phyloP scores from a whole-genome alignment of 768 basidiomycete species.

The Tylopilus vinaceipallidus region DNA sequence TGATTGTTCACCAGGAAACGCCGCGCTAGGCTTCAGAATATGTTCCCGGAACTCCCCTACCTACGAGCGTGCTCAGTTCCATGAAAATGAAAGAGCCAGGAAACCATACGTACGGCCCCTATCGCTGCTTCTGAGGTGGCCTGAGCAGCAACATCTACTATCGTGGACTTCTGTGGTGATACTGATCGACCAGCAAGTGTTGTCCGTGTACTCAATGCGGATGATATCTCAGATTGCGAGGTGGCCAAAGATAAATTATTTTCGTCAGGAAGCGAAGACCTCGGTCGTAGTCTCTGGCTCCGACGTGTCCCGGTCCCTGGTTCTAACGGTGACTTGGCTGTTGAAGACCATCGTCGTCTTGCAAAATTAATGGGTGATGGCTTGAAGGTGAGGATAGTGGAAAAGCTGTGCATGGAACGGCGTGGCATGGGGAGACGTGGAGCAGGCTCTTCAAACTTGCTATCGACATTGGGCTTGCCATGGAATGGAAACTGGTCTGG shows the following conservation, averaged over 20 bases:
- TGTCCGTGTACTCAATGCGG: conserved; percentile 31
- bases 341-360: conserved; percentile 56
- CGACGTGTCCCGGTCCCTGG: conserved; percentile 34
- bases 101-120: conserved; percentile 32
- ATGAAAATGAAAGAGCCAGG: conserved; percentile 28
- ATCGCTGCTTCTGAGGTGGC: conserved; percentile 25
- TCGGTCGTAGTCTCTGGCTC: conserved; percentile 35
- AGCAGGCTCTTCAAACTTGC: conserved; percentile 21
- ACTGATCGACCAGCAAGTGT: conserved; percentile 32
- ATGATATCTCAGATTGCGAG: conserved; percentile 27
- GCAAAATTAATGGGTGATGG: conserved; percentile 67
- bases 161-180: conserved; percentile 31
- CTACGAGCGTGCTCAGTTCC: conserved; percentile 29
- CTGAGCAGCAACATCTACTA: conserved; percentile 20
- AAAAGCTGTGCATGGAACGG: conserved; percentile 21
- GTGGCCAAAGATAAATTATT: conserved; percentile 28
- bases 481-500: conserved; percentile 28
- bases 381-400: conserved; percentile 50
- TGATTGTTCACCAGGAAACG: conserved; percentile 31
- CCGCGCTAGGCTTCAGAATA: conserved; percentile 26
- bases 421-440: conserved; percentile 26
- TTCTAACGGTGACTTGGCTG: conserved; percentile 35
- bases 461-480: conserved; percentile 15
- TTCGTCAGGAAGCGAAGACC: conserved; percentile 28
- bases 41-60: conserved; percentile 26